Evolutionary conservation across 768 basidiomycete genomes (phyloP).

Genomic region (Suillus americanus): DNA sequence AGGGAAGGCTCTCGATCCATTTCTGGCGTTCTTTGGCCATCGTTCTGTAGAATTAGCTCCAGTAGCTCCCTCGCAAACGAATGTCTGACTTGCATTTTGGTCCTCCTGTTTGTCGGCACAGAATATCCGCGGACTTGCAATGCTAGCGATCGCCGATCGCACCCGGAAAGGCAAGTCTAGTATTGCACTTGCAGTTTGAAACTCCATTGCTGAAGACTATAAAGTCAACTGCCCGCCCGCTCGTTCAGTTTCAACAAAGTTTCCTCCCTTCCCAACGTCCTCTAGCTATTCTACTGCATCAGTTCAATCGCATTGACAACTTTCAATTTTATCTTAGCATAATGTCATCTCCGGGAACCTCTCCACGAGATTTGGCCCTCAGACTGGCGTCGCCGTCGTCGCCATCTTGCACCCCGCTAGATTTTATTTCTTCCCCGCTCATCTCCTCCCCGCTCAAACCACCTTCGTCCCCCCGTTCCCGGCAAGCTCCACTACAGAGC

Average conservation of each 20-base stretch:
- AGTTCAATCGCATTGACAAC: not conserved
- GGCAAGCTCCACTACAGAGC: not conserved
- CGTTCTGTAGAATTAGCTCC: not conserved
- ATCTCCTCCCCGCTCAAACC: constrained; percentile 28
- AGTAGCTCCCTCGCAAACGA: not conserved
- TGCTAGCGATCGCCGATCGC: not conserved
- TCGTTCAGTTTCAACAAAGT: not conserved
- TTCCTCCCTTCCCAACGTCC: not conserved
- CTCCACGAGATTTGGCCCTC: not conserved
- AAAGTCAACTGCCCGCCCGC: not conserved
- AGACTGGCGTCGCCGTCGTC: not conserved
- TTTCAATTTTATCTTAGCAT: not conserved
- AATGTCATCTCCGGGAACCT: not conserved
- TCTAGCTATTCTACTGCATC: not conserved
- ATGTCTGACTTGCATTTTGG: not conserved
- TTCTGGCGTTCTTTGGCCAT: not conserved
- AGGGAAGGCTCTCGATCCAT: not conserved
- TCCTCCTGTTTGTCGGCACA: not conserved
- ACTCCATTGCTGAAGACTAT: not conserved
- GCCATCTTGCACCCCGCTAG: not conserved
- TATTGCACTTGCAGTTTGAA: not conserved
- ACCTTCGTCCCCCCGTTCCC: constrained; percentile 11
- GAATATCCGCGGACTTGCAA: not conserved
- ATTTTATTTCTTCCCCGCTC: constrained; percentile 22
- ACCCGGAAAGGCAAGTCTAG: not conserved